Percentiles rank a stretch among this genome's conserved stretches.
phyloP scores from a whole-genome alignment of 768 basidiomycete genomes.

The Mycena venus region DNA sequence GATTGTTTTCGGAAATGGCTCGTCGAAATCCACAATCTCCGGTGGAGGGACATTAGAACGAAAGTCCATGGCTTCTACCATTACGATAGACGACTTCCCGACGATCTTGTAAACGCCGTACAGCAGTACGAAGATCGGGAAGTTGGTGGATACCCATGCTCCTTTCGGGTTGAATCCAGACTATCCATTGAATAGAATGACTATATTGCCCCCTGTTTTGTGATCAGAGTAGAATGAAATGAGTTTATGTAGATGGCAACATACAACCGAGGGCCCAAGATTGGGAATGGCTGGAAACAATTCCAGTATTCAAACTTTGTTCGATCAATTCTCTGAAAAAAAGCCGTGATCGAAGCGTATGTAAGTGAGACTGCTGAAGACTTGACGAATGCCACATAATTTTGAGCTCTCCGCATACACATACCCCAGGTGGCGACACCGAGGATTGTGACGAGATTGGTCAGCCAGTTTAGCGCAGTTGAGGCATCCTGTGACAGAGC shows the following conservation, averaged over 20 bases:
- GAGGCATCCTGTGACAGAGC: slow-evolving; percentile 52
- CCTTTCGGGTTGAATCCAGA: slow-evolving; percentile 31
- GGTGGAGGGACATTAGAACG: slow-evolving; percentile 25
- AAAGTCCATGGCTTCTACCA: slow-evolving; percentile 15
- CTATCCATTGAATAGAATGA: slow-evolving; percentile 36
- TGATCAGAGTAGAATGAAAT: neutral
- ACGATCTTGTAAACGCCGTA: slow-evolving; percentile 22
- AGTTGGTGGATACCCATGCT: slow-evolving; percentile 21
- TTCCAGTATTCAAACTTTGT: slow-evolving; percentile 62
- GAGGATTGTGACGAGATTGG: slow-evolving; percentile 59
- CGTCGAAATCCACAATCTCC: neutral
- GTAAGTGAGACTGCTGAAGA: slow-evolving; percentile 20
- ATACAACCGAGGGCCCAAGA: slow-evolving; percentile 53
- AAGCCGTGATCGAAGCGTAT: slow-evolving; percentile 42
- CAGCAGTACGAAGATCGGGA: slow-evolving; percentile 30
- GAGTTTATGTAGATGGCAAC: neutral
- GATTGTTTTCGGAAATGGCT: neutral
- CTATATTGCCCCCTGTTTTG: slow-evolving; percentile 22
- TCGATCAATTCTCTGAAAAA: slow-evolving; percentile 65
- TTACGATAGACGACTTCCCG: slow-evolving; percentile 1
- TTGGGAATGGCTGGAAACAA: slow-evolving; percentile 63
- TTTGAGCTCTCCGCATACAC: neutral
- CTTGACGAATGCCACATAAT: neutral
- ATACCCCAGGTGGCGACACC: slow-evolving; percentile 63
- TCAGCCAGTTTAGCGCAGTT: slow-evolving; percentile 65